Percentiles rank a stretch among this genome's conserved stretches.
Conservation (phyloP, 306 rosid species). For the Heteromeles arbutifolia region DNA sequence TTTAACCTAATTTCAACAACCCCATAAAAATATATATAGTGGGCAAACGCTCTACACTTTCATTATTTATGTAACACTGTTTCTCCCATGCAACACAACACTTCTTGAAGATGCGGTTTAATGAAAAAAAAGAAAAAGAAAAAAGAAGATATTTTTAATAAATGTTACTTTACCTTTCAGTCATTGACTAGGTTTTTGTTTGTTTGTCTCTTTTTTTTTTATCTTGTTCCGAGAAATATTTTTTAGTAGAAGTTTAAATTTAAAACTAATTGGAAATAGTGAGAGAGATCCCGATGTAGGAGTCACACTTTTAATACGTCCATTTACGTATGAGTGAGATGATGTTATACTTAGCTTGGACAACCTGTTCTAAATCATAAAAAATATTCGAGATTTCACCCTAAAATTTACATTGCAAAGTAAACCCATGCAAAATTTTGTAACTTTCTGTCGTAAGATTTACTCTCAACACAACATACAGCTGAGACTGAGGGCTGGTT, state of each 20-base stretch:
- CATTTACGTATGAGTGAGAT: neutral
- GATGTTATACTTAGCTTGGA: neutral
- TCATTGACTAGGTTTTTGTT: too few relatives aligned
- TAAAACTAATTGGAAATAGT: too few relatives aligned
- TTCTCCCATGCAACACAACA: neutral
- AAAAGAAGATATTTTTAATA: too few relatives aligned
- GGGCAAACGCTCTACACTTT: neutral
- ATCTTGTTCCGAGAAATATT: neutral
- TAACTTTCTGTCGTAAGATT: neutral
- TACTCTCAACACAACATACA: neutral
- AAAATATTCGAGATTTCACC: too few relatives aligned
- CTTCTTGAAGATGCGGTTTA: neutral
- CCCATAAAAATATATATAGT: neutral
- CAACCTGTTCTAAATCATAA: too few relatives aligned
- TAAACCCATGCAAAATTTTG: neutral
- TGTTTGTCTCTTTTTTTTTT: neutral
- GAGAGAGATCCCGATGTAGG: neutral
- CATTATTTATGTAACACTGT: neutral
- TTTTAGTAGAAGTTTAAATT: neutral
- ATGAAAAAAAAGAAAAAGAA: too few relatives aligned
- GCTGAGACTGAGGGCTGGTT: too few relatives aligned
- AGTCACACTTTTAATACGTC: neutral
- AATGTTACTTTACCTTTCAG: too few relatives aligned
- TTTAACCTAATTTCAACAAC: neutral
- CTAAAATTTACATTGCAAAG: too few relatives aligned